A percentile compares a stretch with the other conserved stretches of the same genome.
phyloP scores from a whole-genome alignment of 768 basidiomycete genomes.

The Phlebiopsis gigantea region DNA sequence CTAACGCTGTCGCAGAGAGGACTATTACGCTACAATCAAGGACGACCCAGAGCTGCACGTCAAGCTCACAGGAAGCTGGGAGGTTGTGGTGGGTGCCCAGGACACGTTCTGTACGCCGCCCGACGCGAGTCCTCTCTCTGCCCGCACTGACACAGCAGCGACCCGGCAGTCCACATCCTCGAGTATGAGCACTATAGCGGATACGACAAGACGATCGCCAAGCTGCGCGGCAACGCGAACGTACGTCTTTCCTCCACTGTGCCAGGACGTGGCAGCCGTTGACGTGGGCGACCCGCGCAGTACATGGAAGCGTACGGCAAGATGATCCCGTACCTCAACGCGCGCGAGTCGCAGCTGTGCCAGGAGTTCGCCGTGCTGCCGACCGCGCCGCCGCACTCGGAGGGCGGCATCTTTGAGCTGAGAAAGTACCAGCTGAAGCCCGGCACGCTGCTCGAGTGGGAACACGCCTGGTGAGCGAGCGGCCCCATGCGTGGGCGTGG shows the following conservation, averaged over 20 bases:
- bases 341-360: slow-evolving; percentile 71
- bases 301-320: slow-evolving; percentile 64
- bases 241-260: slow-evolving; percentile 35
- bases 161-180: slow-evolving; percentile 64
- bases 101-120: slow-evolving; percentile 70
- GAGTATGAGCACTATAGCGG: slow-evolving; percentile 95
- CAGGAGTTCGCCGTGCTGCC: slow-evolving; percentile 97
- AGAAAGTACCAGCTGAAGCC: slow-evolving; percentile 85
- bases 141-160: not conserved
- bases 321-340: slow-evolving; percentile 72
- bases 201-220: slow-evolving; percentile 68
- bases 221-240: slow-evolving; percentile 54
- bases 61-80: slow-evolving; percentile 93
- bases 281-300: slow-evolving; percentile 28
- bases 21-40: slow-evolving; percentile 79
- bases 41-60: slow-evolving; percentile 69
- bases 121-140: not conserved
- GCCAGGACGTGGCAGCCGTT: not conserved
- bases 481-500: not conserved
- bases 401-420: slow-evolving; percentile 93
- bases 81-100: slow-evolving; percentile 83
- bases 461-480: slow-evolving; percentile 70
- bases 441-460: slow-evolving; percentile 93
- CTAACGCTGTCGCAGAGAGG: slow-evolving; percentile 46
- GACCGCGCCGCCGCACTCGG: slow-evolving; percentile 77